Evolutionary conservation across 192 early-diverging fungal genomes (phyloP), one percentile per base, ranked within the genome.

Genomic region (Coemansia sp.): DNA sequence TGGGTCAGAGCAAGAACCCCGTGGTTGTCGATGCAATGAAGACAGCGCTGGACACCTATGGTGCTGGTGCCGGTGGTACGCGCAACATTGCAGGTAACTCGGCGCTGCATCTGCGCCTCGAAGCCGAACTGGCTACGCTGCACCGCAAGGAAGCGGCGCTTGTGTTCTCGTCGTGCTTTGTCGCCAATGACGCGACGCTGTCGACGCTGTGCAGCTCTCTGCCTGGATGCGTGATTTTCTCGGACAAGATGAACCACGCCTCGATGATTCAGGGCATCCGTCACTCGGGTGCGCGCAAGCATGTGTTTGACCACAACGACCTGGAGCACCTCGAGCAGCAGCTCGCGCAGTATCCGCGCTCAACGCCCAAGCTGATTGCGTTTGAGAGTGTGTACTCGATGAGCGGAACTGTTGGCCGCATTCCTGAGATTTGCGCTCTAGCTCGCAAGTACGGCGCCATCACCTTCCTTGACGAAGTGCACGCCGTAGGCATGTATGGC

Each of bases 401-500:
- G 95, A 93, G 89, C 22, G 95, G 95, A 58, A 90, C 92, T 7
- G 90, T 98, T 32, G 94, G 93, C 14, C 93, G 90, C 62, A 96
- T 96, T 67, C 87, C 92, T 47, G 89, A 93, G 52, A 96, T 98
- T 66, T 90, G 87, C 64, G 83, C 85, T 38, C 76, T 98, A 39
- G 94, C 95, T 56, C 90, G 89, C 43, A 94, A 95, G 82, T 98
- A 98, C 80, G 93, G 93, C 52, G 95, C 95, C 50, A 91, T 98
- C 65, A 98, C 95, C 24, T 98, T 95, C 84, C 78, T 96, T 45
- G 95, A 98, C 67, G 94, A 98, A 75, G 95, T 98, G 29, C 95
- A 98, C 64, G 94, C 95, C n/a, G 95, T 98, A n/a, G 95, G 95
- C 62, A 96, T 98, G 94, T 98, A 98, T 71, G 95, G 95, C 8